Evolutionary conservation across 2,329 filamentous ascomycete genomes (phyloP).

Genomic region (Colletotrichum karsti): DNA sequence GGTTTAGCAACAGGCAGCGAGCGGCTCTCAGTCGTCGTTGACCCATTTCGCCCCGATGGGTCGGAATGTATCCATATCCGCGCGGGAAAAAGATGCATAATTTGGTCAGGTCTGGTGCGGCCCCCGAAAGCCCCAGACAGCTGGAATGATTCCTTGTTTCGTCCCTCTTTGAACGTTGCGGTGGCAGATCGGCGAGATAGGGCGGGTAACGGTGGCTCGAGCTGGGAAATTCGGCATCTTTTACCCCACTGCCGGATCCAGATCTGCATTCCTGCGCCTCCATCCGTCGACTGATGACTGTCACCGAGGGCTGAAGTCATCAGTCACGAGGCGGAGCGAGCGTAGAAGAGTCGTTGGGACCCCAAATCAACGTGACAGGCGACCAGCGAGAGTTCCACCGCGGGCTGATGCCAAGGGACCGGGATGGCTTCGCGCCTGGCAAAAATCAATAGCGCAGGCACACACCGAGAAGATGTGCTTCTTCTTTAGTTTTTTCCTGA

Average conservation of each 20-base stretch:
- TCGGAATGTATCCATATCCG: background rate
- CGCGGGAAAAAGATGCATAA: background rate
- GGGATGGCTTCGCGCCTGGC: background rate
- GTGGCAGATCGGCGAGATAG: background rate
- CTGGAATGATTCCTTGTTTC: background rate
- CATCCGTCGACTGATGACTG: background rate
- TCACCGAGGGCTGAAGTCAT: background rate
- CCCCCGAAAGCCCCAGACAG: background rate
- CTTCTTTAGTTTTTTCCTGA: background rate
- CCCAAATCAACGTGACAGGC: background rate
- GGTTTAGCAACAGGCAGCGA: background rate
- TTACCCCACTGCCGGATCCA: slow-evolving; percentile 3
- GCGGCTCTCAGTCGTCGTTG: background rate
- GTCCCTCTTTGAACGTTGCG: background rate
- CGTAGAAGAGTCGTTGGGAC: too few species aligned
- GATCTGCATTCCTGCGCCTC: slow-evolving; percentile 13
- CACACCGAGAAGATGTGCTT: background rate
- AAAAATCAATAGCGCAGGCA: background rate
- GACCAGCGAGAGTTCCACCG: background rate
- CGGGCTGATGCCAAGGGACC: slow-evolving; percentile 4
- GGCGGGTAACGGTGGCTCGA: background rate
- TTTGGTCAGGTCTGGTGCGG: slow-evolving; percentile 15
- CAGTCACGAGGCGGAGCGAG: background rate
- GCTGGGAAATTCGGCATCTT: slow-evolving; percentile 3
- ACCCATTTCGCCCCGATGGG: background rate